Base-by-base conservation (phyloP, 495 filamentous ascomycete genomes). In the Parachaetomium inaequale region DNA sequence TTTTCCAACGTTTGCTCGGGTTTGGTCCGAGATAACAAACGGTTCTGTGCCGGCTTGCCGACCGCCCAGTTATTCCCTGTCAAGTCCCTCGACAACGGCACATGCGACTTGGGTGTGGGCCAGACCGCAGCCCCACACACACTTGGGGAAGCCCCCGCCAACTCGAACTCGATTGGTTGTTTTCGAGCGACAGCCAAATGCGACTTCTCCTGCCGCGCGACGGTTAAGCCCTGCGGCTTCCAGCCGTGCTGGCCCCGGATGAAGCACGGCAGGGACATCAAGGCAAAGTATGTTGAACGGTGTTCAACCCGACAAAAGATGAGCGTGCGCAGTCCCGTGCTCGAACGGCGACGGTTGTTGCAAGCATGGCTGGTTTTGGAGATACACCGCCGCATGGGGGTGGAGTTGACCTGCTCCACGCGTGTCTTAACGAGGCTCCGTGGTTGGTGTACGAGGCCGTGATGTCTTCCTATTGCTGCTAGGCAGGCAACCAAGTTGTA, bases 401-500 rank as follows among this genome's bases (percentile, higher is more conserved):
- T 53, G 47, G 58, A 43, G 47, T 43, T 43, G 58, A 42, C 23
- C 58, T n/a, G n/a, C n/a, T 42, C 58, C 47, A 60, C 50, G 58
- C 38, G 58, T 60, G 58, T 36, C 28, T 47, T 7, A 38, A 54
- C 49, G 58, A 25, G 36, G 58, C 38, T 46, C 58, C 46, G 50
- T 61, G 58, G 58, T 61, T 61, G 58, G 58, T 43, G 36, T 28
- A 52, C 17, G 58, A 42, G n/a, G 12, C 15, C 23, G 10, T 43
- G 25, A 32, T 25, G 23, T 38, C 47, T 50, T 59, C 26, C 40
- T 19, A 4, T 61, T 25, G 25, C 28, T 45, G 59, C 21, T 38
- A 45, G 40, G 51, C 50, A n/a, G 59, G 50, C 50, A 47, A 7
- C 38, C 26, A 38, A 28, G 38, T 46, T 55, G 26, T 40, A 61